These are phyloP conservation scores for Dillenia turbinata DNA, from an alignment of 164 flowering plant genomes.

Conservation along the genomic window DNA sequence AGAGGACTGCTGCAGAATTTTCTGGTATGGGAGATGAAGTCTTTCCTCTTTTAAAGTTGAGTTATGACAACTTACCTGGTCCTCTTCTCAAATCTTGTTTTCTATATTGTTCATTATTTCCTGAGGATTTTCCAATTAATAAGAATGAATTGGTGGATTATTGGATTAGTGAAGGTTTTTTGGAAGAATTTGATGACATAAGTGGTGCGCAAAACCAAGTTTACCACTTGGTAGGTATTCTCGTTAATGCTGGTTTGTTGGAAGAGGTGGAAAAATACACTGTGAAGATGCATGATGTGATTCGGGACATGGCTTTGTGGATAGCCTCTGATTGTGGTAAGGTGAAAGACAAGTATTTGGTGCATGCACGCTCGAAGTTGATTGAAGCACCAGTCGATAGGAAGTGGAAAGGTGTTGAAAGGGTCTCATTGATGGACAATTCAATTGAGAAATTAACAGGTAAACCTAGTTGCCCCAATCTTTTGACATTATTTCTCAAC, in stretches of 20 bases:
- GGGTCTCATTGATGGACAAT: constrained; percentile 12
- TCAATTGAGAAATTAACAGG: not conserved
- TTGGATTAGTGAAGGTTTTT: constrained; percentile 8
- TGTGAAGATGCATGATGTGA: constrained; percentile 15
- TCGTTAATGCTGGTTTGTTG: constrained; percentile 1
- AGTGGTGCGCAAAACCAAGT: constrained; percentile 1
- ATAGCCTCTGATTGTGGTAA: constrained; percentile 8
- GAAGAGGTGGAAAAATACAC: constrained; percentile 4
- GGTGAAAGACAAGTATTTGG: constrained; percentile 1
- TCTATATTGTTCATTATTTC: constrained; percentile 8
- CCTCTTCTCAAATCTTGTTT: not conserved
- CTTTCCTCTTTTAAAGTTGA: constrained; percentile 7
- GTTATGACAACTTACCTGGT: constrained; percentile 3
- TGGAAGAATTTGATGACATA: not conserved
- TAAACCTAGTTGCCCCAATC: constrained; percentile 15
- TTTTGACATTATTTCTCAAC: constrained; percentile 13
- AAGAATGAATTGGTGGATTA: not conserved
- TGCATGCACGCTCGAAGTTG: constrained; percentile 2
- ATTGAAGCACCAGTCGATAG: not conserved
- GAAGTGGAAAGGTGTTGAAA: constrained; percentile 12
- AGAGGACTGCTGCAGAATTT: constrained; percentile 3
- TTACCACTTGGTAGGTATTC: constrained; percentile 1
- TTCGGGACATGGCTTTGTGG: constrained; percentile 12
- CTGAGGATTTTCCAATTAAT: constrained; percentile 3
- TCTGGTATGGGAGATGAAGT: constrained; percentile 9